Base-by-base conservation (phyloP, 805 yeast species). In the Lipomyces chichibuensis region DNA sequence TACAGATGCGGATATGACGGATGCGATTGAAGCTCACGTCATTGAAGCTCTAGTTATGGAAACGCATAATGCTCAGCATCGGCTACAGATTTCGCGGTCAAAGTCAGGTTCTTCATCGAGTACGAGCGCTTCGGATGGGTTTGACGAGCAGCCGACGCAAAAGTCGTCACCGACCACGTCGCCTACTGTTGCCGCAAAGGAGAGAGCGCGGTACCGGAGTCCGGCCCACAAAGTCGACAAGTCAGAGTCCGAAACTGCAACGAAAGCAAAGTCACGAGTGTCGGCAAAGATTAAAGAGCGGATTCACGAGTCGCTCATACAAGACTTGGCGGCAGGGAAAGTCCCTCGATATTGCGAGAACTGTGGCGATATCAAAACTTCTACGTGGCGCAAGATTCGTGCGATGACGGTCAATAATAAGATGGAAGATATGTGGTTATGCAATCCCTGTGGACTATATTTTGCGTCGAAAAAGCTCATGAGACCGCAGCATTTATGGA, bases 361-460 rank as follows among this genome's bases (percentile, higher is more conserved):
- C 65, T 77, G 79, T 58, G 77, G 78, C n/a, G 71, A 68, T 14
- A 71, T 74, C 27, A 65, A 67, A 52, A 74, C 77, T 3, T 57
- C 75, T 33, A 72, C 77, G 14, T 76, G 78, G 79, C 60, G 78
- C 54, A 66, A 69, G 33, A 65, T 73, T 39, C 59, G 60, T 11
- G 68, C 67, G 14, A 62, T 64, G 43, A 65, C 65, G 11, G 65
- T 62, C 29, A 69, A 66, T 35, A 71, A 65, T 8, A 61, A 52
- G n/a, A 43, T 32, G 25, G 65, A 58, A 33, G 56, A 57, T 1
- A 51, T 65, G 54, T 51, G 71, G 35, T 62, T 69, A n/a, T 69
- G 71, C 57, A 69, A 69, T 57, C 71, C 79, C n/a, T 77, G 79
- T 59, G 79, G 79, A 6, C 63, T 77, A n/a, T 77, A 75, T 65